Base-by-base conservation (phyloP, 345 rosid genomes). In the Litchi chinensis region DNA sequence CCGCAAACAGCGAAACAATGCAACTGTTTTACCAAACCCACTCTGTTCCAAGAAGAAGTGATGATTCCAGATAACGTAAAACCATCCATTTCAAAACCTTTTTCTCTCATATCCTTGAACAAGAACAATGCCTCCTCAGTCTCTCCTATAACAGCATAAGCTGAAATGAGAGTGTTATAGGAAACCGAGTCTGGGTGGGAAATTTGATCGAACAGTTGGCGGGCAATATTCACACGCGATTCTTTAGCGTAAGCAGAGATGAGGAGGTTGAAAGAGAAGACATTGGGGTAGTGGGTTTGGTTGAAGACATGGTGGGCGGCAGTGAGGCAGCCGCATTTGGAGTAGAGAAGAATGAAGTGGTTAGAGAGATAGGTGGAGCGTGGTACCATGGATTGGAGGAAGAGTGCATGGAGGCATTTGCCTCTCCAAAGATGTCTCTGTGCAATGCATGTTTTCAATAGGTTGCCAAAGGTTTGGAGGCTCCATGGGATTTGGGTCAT, bases 261-360 rank as follows among this genome's bases (percentile, higher is more conserved):
- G 75, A 93, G 89, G 50, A 88, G 86, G 59, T 95, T 95, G 91
- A 87, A 93, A 77, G 98, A 87, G 93, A 92, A 93, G 62, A 91
- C 85, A 12, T 95, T 93, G 6, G 93, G 95, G 5, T 82, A 44
- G 5, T 74, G 86, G 79, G 87, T 86, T 54, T 39, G 85, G 74
- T 84, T 68, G 69, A 95, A 95, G 1, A 85, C 85, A 50, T 83
- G 77, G 57, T 79, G 83, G 62, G 99, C 97, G 10, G 86, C 68
- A 54, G 81, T 8, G 10, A 93, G 84, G 56, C 66, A 88, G 75
- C 92, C 87, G 85, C 92, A 93, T 72, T 90, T 92, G 86, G 98
- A 92, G 90, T 92, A 93, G 40, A 95, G 96, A 80, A 92, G 91
- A 79, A 88, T 86, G 85, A 95, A 93, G 82, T 93, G 97, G 73